Evolutionary conservation across 1,284 basidiomycete species (phyloP), one percentile per base, ranked within the genome.

Genomic region (Filobasidium uniguttulatum): DNA sequence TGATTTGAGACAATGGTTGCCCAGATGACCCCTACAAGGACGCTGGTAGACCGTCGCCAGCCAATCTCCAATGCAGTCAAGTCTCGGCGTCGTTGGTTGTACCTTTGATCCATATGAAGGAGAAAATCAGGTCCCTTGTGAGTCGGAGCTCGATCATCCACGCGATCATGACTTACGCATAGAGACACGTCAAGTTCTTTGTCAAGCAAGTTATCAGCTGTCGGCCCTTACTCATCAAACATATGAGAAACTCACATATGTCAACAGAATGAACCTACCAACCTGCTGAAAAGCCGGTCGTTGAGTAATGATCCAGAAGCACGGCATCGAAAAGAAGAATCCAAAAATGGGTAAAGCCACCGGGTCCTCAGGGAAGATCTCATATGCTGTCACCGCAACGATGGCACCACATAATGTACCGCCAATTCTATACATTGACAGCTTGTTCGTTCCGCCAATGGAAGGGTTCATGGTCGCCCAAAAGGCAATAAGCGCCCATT

Each of bases 401-500:
- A 73, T 68, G 1, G 88, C 90, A 12, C 89, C 90, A 36, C 84
- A 88, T 83, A 89, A 57, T 4, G 89, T 93, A 3, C 87, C 87
- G 6, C 83, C 64, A 17, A 89, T 75, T 45, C 89, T 84, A 62
- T 85, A 68, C 38, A 69, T 58, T 0, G 71, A 71, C 23, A 68
- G 66, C 64, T 90, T 64, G 62, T 91, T 90, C 2, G 87, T 91
- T 80, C 89, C 64, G 4, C 62, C 57, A 1, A 93, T 82, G 1
- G 85, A 89, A 1, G 85, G 87, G 30, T 83, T 87, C 64, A 91
- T 83, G 5, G 90, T 85, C 14, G 85, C 80, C 59, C 93, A 87
- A 65, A 82, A 89, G 37, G 87, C 89, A 47, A 97, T 86, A 59
- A 97, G 69, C 1, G 89, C 89, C 91, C 91, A 97, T 66, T 96